Percentiles rank a stretch among this genome's conserved stretches.
Evolutionary conservation across 306 rosid species (phyloP).

Genomic region (Cicer cuneatum): DNA sequence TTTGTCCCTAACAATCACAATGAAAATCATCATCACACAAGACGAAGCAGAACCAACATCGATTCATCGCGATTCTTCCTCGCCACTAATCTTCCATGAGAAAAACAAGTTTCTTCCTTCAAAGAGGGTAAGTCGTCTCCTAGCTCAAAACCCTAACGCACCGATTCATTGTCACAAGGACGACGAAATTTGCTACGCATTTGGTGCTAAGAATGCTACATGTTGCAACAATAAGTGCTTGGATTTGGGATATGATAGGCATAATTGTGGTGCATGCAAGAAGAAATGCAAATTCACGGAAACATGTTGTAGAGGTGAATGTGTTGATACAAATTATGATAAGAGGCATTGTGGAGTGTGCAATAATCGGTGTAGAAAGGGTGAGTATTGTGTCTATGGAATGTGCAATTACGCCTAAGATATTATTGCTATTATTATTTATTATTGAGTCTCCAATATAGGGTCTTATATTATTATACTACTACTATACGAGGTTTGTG

Average conservation of each 20-base stretch:
- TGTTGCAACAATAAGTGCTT: constrained; percentile 89
- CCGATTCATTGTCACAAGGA: constrained; percentile 65
- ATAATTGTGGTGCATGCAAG: constrained; percentile 80
- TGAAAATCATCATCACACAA: constrained; percentile 41
- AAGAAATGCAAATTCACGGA: constrained; percentile 69
- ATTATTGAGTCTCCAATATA: constrained; percentile 4
- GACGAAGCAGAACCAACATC: constrained; percentile 31
- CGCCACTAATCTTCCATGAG: not conserved
- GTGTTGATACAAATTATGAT: constrained; percentile 64
- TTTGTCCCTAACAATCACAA: constrained; percentile 66
- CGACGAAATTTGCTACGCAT: constrained; percentile 51
- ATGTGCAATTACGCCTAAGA: constrained; percentile 73
- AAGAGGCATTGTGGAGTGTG: constrained; percentile 87
- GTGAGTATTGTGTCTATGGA: constrained; percentile 66
- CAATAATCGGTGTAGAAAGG: constrained; percentile 51
- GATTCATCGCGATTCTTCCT: not conserved
- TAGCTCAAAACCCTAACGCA: constrained; percentile 54
- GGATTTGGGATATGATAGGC: constrained; percentile 53
- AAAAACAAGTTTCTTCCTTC: constrained; percentile 50
- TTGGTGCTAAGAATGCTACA: constrained; percentile 47
- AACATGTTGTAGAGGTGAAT: constrained; percentile 72
- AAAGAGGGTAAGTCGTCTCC: constrained; percentile 64
- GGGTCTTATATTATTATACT: constrained; percentile 18
- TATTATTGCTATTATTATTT: not conserved
- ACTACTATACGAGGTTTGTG: constrained; percentile 43